A percentile compares a stretch with the other conserved stretches of the same genome.
Evolutionary conservation across 2,329 filamentous ascomycete genomes (phyloP).

Genomic region (Pseudopyrenochaeta lycopersici): DNA sequence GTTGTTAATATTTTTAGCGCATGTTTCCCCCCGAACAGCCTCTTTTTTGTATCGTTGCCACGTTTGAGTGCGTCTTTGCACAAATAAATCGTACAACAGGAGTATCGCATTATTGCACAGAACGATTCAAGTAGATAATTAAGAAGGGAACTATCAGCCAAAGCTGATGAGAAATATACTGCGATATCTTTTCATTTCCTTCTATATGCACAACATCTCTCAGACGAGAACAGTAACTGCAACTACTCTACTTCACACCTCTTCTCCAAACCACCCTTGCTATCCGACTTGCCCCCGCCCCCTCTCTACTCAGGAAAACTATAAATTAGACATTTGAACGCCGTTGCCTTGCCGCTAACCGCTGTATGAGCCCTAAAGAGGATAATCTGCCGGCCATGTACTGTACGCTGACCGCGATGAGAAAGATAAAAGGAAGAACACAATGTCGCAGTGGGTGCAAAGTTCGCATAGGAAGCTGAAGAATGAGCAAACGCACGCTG

Average conservation of each 20-base stretch:
- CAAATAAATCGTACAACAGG: too few species aligned
- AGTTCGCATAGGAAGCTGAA: slow-evolving; percentile 3
- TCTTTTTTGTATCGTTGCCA: too few species aligned
- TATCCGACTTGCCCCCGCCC: background rate
- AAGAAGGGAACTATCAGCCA: slow-evolving; percentile 3
- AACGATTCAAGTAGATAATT: too few species aligned
- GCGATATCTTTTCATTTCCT: slow-evolving; percentile 14
- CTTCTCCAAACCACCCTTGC: slow-evolving; percentile 1
- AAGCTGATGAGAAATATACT: background rate
- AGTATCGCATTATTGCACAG: too few species aligned
- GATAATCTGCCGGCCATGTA: slow-evolving; percentile 22
- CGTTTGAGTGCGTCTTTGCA: too few species aligned
- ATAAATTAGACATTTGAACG: slow-evolving; percentile 37
- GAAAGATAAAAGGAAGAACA: slow-evolving; percentile 16
- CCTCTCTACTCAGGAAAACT: slow-evolving; percentile 15
- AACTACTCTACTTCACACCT: background rate
- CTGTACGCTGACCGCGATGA: slow-evolving; percentile 21
- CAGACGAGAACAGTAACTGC: slow-evolving; percentile 1
- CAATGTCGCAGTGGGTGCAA: slow-evolving; percentile 16
- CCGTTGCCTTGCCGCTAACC: slow-evolving; percentile 22
- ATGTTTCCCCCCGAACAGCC: too few species aligned
- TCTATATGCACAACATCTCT: slow-evolving; percentile 24
- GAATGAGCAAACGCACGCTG: slow-evolving; percentile 29
- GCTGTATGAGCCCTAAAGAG: slow-evolving; percentile 23
- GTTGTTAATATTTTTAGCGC: too few species aligned